A percentile compares a stretch with the other conserved stretches of the same genome.
These are phyloP conservation scores for Sporothrix humicola DNA, from an alignment of 2,329 filamentous ascomycete genomes.

Conservation along the genomic window DNA sequence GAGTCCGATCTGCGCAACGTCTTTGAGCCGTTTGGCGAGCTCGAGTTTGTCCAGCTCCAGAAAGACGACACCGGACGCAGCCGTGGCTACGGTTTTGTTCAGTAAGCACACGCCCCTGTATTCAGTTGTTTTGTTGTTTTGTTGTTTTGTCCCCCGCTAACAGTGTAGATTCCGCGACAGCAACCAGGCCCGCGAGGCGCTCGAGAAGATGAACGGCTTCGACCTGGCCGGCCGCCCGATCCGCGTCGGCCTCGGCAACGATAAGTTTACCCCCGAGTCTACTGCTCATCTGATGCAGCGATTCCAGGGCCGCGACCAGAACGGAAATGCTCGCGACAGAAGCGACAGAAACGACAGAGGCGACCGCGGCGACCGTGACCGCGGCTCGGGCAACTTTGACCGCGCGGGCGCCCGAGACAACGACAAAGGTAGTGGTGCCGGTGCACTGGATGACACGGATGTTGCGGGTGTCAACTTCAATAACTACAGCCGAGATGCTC, in stretches of 20 bases:
- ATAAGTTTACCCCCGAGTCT: constrained; percentile 99
- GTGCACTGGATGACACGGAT: constrained; percentile 95
- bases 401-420: constrained; percentile 86
- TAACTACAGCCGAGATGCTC: constrained; percentile 96
- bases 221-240: constrained; percentile 97
- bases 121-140: constrained; percentile 82
- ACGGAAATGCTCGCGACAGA: constrained; percentile 44
- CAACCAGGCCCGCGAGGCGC: constrained; percentile 85
- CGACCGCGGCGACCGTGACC: constrained; percentile 70
- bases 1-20: constrained; percentile 95
- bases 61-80: constrained; percentile 92
- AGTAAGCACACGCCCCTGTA: constrained; percentile 76
- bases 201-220: constrained; percentile 99
- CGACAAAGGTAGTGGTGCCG: constrained; percentile 88
- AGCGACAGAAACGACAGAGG: constrained; percentile 69
- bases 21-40: constrained; percentile 95
- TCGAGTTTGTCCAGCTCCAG: constrained; percentile 96
- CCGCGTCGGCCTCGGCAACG: constrained; percentile 97
- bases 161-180: constrained; percentile 81
- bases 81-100: constrained; percentile 96
- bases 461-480: constrained; percentile 99
- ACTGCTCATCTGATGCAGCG: constrained; percentile 90
- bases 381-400: constrained; percentile 70
- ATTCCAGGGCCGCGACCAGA: constrained; percentile 79
- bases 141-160: neutral